phyloP scores from a whole-genome alignment of 164 flowering plant species.

The Dillenia suffruticosa region DNA sequence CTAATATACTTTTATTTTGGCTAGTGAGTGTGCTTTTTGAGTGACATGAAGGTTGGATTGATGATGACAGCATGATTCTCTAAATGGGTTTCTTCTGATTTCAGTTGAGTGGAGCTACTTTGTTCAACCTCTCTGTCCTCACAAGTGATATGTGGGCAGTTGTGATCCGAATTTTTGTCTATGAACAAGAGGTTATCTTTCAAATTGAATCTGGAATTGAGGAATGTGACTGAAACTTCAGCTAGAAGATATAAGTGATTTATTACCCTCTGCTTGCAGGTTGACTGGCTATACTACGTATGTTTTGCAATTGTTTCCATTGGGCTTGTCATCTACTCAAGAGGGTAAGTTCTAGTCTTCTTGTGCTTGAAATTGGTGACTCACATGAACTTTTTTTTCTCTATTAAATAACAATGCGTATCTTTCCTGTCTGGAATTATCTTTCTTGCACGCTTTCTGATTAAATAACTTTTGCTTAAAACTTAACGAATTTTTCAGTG shows the following conservation, averaged over 20 bases:
- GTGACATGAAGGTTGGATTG: no score
- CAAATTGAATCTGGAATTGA: no score
- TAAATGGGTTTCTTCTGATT: constrained; percentile 4
- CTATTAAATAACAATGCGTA: no score
- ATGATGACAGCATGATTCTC: not conserved
- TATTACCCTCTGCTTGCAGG: constrained; percentile 37
- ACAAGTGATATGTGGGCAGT: constrained; percentile 91
- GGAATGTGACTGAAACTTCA: no score
- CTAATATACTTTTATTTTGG: no score
- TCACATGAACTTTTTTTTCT: no score
- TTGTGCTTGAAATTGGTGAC: no score
- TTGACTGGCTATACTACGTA: constrained; percentile 69
- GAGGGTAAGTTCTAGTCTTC: constrained; percentile 32
- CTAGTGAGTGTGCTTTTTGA: no score
- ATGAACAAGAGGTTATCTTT: constrained; percentile 54
- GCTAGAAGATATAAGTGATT: not conserved
- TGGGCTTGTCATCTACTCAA: constrained; percentile 64
- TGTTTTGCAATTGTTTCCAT: constrained; percentile 46
- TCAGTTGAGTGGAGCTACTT: constrained; percentile 66
- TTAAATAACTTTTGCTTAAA: no score
- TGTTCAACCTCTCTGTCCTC: constrained; percentile 72
- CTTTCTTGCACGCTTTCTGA: no score
- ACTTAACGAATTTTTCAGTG: no score
- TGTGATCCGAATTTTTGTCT: constrained; percentile 53
- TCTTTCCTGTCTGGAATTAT: no score